phyloP scores from a whole-genome alignment of 768 basidiomycete genomes.

The Phanerochaete sordida region DNA sequence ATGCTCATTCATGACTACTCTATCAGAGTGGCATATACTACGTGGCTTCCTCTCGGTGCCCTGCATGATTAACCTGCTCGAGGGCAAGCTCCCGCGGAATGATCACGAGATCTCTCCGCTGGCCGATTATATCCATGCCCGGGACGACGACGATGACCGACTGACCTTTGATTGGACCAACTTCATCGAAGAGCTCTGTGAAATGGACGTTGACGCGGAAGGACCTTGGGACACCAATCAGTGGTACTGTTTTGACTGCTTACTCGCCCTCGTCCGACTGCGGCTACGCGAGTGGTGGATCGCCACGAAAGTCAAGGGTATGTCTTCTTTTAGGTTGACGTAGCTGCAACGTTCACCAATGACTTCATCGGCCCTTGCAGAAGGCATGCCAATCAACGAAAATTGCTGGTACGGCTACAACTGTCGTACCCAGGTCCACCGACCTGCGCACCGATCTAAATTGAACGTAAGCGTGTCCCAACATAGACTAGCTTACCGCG shows the following conservation, averaged over 20 bases:
- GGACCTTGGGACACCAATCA: constrained; percentile 19
- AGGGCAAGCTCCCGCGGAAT: constrained; percentile 12
- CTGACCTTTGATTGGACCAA: constrained; percentile 6
- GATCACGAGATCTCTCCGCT: constrained; percentile 7
- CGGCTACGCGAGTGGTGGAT: constrained; percentile 22
- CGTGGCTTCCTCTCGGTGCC: not conserved
- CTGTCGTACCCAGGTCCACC: constrained; percentile 32
- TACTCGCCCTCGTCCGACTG: constrained; percentile 13
- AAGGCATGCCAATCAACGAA: constrained; percentile 14
- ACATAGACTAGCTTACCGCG: not conserved
- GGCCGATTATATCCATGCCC: not conserved
- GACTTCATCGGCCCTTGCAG: constrained; percentile 9
- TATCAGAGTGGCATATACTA: constrained; percentile 15
- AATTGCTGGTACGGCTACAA: constrained; percentile 37
- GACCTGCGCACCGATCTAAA: constrained; percentile 20
- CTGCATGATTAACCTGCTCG: not conserved
- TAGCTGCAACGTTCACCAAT: not conserved
- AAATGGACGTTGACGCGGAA: constrained; percentile 1
- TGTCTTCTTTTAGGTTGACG: not conserved
- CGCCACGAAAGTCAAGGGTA: constrained; percentile 11
- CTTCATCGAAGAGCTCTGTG: constrained; percentile 5
- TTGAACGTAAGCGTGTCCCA: constrained; percentile 25
- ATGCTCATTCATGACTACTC: not conserved
- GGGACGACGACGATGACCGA: not conserved
- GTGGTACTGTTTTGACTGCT: constrained; percentile 25